phyloP scores from a whole-genome alignment of 768 basidiomycete genomes.

The Melanogaster broomeanus region DNA sequence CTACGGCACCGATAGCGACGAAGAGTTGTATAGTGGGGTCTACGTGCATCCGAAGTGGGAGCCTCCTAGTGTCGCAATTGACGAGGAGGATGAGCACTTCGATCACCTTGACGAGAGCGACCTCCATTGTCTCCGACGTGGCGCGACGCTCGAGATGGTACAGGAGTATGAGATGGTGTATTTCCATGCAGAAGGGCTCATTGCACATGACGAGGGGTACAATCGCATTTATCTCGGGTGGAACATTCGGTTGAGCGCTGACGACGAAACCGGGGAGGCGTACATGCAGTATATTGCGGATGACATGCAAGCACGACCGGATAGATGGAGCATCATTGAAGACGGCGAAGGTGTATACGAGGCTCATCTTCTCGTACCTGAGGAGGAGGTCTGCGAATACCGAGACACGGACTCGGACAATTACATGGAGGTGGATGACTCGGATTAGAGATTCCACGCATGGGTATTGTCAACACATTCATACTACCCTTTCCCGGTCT shows the following conservation, averaged over 20 bases:
- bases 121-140: slow-evolving; percentile 53
- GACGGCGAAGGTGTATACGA: slow-evolving; percentile 42
- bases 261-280: slow-evolving; percentile 41
- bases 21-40: slow-evolving; percentile 38
- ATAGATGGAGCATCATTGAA: slow-evolving; percentile 42
- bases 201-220: slow-evolving; percentile 43
- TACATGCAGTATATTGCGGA: slow-evolving; percentile 42
- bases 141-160: slow-evolving; percentile 61
- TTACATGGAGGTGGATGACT: slow-evolving; percentile 33
- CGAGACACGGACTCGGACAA: slow-evolving; percentile 41
- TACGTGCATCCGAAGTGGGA: slow-evolving; percentile 58
- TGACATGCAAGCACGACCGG: slow-evolving; percentile 44
- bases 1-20: slow-evolving; percentile 36
- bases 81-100: slow-evolving; percentile 36
- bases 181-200: slow-evolving; percentile 52
- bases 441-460: slow-evolving; percentile 4
- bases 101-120: slow-evolving; percentile 36
- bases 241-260: slow-evolving; percentile 55
- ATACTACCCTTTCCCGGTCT: not conserved
- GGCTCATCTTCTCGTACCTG: slow-evolving; percentile 41
- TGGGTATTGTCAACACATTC: not conserved
- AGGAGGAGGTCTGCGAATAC: slow-evolving; percentile 36
- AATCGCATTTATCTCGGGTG: slow-evolving; percentile 64
- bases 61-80: slow-evolving; percentile 47
- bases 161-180: slow-evolving; percentile 56